Evolutionary conservation across 2,329 filamentous ascomycete species (phyloP).

Genomic region (Fusarium sp.): DNA sequence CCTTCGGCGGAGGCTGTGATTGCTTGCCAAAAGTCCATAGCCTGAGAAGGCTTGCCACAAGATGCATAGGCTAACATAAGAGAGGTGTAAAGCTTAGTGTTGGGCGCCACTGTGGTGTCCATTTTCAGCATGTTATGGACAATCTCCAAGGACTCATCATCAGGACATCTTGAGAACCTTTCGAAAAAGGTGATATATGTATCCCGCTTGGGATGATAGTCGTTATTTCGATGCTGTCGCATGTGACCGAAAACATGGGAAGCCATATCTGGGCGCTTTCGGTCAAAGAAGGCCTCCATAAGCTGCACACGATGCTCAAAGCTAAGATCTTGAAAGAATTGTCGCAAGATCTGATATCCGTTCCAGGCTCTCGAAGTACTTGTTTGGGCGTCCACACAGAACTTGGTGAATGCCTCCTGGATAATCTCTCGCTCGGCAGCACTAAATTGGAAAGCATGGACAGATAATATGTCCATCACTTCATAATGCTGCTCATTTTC

Average conservation of each 20-base stretch:
- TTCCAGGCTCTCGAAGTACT: conserved; percentile 75
- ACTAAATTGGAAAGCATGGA: conserved; percentile 78
- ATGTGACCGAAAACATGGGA: conserved; percentile 91
- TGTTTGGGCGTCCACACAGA: conserved; percentile 72
- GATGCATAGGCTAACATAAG: conserved; percentile 88
- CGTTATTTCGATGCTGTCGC: conserved; percentile 77
- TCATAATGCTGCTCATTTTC: conserved; percentile 81
- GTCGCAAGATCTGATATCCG: conserved; percentile 73
- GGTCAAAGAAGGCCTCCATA: conserved; percentile 85
- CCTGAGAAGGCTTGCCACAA: conserved; percentile 73
- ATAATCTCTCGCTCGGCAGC: conserved; percentile 76
- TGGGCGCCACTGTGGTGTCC: conserved; percentile 82
- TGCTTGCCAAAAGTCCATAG: conserved; percentile 84
- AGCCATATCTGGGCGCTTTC: conserved; percentile 85
- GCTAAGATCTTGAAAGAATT: conserved; percentile 75
- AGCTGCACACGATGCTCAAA: conserved; percentile 74
- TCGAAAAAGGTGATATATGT: conserved; percentile 84
- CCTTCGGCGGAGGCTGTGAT: conserved; percentile 88
- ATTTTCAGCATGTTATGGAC: conserved; percentile 96
- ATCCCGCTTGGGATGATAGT: conserved; percentile 74
- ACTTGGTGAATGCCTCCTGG: conserved; percentile 73
- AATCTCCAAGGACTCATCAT: conserved; percentile 73
- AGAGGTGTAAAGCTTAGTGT: conserved; percentile 82
- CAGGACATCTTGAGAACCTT: conserved; percentile 72
- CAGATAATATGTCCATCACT: conserved; percentile 83